Conservation (phyloP, 768 basidiomycete genomes). For the Lactarius pseudohatsudake region DNA sequence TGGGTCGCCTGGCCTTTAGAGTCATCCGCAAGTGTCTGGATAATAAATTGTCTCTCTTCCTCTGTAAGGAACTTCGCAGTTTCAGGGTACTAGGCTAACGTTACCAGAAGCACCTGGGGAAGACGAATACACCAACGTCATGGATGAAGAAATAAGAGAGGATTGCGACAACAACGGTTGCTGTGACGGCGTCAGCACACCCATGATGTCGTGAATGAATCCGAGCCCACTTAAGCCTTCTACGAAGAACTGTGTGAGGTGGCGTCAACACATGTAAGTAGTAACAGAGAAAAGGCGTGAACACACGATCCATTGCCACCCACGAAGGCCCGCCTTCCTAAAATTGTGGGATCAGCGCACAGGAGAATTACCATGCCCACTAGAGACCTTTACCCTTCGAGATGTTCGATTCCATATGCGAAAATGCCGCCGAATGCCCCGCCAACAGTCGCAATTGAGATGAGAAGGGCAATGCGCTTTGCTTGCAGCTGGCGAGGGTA, state of each 20-base stretch:
- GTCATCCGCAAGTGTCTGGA: constrained; percentile 34
- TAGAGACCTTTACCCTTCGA: constrained; percentile 41
- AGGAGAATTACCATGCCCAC: background rate
- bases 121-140: constrained; percentile 35
- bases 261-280: background rate
- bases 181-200: constrained; percentile 6
- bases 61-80: constrained; percentile 45
- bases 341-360: constrained; percentile 16
- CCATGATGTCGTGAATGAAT: background rate
- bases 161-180: constrained; percentile 41
- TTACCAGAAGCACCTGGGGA: background rate
- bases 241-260: constrained; percentile 41
- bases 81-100: constrained; percentile 39
- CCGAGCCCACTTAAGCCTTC: constrained; percentile 41
- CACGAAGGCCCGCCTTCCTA: constrained; percentile 34
- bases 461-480: constrained; percentile 60
- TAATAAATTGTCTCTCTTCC: constrained; percentile 37
- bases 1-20: constrained; percentile 36
- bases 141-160: constrained; percentile 43
- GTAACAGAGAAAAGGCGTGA: background rate
- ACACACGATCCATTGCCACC: constrained; percentile 53
- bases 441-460: constrained; percentile 58
- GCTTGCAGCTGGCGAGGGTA: constrained; percentile 60
- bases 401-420: constrained; percentile 47
- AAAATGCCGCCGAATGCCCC: constrained; percentile 50